Base-by-base conservation (phyloP, 225 moss, liverwort and hornwort genomes). In the Lunularia cruciata region DNA sequence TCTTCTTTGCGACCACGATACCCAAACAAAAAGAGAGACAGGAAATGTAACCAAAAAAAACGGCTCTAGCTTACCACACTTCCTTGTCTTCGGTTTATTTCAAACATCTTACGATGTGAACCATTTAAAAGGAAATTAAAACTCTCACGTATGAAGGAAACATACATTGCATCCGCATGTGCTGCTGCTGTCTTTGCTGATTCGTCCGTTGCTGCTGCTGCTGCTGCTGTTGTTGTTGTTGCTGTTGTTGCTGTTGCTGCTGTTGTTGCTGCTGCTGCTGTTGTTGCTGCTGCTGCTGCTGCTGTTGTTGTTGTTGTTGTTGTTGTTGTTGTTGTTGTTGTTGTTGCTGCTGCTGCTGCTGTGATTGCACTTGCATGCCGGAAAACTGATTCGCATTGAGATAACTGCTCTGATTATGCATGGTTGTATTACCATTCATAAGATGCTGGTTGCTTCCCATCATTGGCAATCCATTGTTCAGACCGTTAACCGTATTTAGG, bases 391-490 rank as follows among this genome's bases (percentile, higher is more conserved):
- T 79, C 52, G 85, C n/a, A 74, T 80, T 92, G 37, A 89, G 15
- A 72, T 88, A 90, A 69, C 72, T 67, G 20, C 77, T 57, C 65
- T 88, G 60, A 31, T 69, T 64, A 34, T 90, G 96, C 79, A 90
- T 67, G 59, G 79, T 80, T 1, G 84, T 65, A 63, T 75, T 74
- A 38, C 87, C 89, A 76, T 90, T 96, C 80, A 91, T 81, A 51
- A 90, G 68, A 57, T 92, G 92, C 51, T 87, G 92, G 67, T 82
- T 92, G 73, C 77, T 92, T 35, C 76, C 80, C 73, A 88, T 69
- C 76, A 90, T 75, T 19, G 67, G 74, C 73, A 89, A 67, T 68
- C 92, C 92, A 68, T 90, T 96, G 60, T 78, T 92, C 74, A 96
- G 73, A 60, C 86, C 90, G 73, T 88, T 95, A 56, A 70, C 84